Evolutionary conservation across 2,329 filamentous ascomycete genomes (phyloP).

Genomic region (Colletotrichum sublineola): DNA sequence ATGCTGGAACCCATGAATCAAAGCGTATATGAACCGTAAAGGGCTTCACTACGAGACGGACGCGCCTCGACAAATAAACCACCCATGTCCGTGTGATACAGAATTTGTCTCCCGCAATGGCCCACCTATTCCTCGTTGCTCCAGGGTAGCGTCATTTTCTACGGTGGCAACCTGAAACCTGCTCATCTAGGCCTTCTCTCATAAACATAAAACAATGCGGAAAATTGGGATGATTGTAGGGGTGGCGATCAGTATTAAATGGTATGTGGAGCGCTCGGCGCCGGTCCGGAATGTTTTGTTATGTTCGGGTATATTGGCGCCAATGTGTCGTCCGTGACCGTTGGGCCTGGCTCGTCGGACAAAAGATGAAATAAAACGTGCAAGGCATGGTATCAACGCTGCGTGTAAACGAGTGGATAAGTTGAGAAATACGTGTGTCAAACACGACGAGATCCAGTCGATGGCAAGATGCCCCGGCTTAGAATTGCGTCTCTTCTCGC

Average conservation of each 20-base stretch:
- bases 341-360: conserved; percentile 14
- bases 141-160: not conserved
- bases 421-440: conserved; percentile 44
- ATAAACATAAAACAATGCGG: conserved; percentile 5
- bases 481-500: conserved; percentile 67
- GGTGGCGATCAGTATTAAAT: conserved; percentile 37
- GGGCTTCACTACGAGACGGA: not conserved
- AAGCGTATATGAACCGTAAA: conserved; percentile 12
- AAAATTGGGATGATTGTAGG: not conserved
- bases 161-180: not conserved
- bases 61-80: not conserved
- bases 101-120: conserved; percentile 10
- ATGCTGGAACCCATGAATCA: conserved; percentile 23
- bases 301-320: conserved; percentile 41
- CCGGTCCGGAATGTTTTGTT: conserved; percentile 42
- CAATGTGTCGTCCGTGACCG: conserved; percentile 32
- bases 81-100: conserved; percentile 9
- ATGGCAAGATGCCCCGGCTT: conserved; percentile 45
- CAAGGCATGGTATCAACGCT: conserved; percentile 42
- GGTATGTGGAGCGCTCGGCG: conserved; percentile 42
- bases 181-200: conserved; percentile 13
- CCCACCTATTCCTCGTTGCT: not conserved
- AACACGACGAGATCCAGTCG: conserved; percentile 39
- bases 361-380: conserved; percentile 37
- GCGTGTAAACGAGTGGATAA: conserved; percentile 51